These are phyloP conservation scores for Chlorella sp. DNA, from an alignment of 139 green algal species.

Conservation along the genomic window DNA sequence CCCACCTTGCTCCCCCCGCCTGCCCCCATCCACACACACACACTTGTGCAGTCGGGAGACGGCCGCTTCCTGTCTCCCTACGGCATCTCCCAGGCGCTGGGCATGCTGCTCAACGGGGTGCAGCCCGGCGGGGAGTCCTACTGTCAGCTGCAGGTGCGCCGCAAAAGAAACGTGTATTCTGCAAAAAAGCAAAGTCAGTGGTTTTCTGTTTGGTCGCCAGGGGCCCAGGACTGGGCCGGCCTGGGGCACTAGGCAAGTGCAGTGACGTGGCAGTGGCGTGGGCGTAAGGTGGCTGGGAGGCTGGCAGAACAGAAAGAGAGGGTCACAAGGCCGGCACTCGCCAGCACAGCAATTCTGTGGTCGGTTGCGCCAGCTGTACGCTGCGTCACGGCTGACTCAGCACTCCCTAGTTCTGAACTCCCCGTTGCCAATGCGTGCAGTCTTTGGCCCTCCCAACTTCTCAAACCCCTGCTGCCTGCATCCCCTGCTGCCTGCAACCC, in stretches of 20 bases:
- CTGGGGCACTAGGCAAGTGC: no score
- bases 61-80: conserved; percentile 42
- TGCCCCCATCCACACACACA: neutral
- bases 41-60: neutral
- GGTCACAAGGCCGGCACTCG: no score
- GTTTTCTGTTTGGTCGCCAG: no score
- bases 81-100: conserved; percentile 41
- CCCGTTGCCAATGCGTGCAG: neutral
- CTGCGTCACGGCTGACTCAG: neutral
- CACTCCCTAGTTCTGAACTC: neutral
- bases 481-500: neutral
- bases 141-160: conserved; percentile 15
- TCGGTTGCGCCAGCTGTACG: neutral
- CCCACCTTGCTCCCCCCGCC: neutral
- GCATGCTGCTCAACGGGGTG: conserved; percentile 45
- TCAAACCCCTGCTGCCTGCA: no score
- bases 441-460: no score
- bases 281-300: no score
- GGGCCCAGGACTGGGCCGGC: no score
- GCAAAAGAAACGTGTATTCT: no score
- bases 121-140: conserved; percentile 29
- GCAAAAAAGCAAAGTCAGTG: no score
- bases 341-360: no score
- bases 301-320: no score
- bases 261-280: no score